Percentiles rank a stretch among this genome's conserved stretches.
phyloP scores from a whole-genome alignment of 2,329 filamentous ascomycete genomes.

The Didymella segeticola region DNA sequence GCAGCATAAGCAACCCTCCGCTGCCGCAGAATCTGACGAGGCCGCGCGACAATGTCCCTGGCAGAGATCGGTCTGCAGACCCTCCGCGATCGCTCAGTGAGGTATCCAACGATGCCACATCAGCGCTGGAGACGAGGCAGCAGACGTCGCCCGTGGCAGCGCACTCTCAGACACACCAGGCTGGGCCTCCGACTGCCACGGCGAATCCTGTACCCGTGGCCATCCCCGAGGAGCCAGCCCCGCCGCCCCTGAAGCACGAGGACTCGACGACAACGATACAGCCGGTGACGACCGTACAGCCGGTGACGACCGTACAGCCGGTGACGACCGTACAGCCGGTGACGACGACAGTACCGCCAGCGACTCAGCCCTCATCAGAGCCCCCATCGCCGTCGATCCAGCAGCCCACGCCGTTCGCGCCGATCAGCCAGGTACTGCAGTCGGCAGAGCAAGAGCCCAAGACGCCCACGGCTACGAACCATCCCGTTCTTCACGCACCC shows the following conservation, averaged over 20 bases:
- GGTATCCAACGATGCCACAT: slow-evolving; percentile 24
- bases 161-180: not conserved
- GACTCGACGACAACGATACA: slow-evolving; percentile 14
- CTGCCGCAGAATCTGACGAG: slow-evolving; percentile 28
- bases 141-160: not conserved
- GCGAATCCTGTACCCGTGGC: slow-evolving; percentile 9
- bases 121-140: slow-evolving; percentile 4
- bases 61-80: slow-evolving; percentile 39
- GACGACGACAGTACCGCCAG: not conserved
- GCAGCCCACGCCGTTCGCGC: slow-evolving; percentile 4
- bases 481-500: slow-evolving; percentile 12
- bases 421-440: slow-evolving; percentile 2
- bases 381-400: slow-evolving; percentile 8
- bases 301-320: no score
- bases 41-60: slow-evolving; percentile 23
- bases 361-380: not conserved
- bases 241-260: slow-evolving; percentile 6
- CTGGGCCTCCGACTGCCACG: slow-evolving; percentile 7
- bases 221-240: slow-evolving; percentile 10
- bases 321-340: slow-evolving; percentile 8
- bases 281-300: slow-evolving; percentile 10
- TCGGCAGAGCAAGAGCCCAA: slow-evolving; percentile 3
- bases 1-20: slow-evolving; percentile 32
- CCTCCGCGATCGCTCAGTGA: slow-evolving; percentile 27
- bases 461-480: slow-evolving; percentile 3